phyloP scores from a whole-genome alignment of 768 basidiomycete genomes.

The Boletus patriciae region DNA sequence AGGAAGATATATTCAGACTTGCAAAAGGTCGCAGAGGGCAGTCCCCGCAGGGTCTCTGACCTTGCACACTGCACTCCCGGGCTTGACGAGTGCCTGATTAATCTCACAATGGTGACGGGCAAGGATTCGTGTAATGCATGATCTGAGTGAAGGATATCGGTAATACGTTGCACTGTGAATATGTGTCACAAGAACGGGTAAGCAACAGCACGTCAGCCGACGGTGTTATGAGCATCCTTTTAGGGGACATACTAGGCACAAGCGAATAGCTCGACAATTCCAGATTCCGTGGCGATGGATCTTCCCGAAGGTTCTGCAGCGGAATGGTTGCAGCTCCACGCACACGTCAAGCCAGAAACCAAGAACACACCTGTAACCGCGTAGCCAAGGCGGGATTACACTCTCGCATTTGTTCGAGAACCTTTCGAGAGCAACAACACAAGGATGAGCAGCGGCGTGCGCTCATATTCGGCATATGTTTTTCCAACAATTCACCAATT shows the following conservation, averaged over 20 bases:
- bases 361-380: constrained; percentile 59
- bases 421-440: constrained; percentile 51
- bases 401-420: constrained; percentile 71
- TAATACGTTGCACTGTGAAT: constrained; percentile 86
- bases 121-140: constrained; percentile 68
- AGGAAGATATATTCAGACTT: neutral
- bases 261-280: constrained; percentile 91
- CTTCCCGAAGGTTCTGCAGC: constrained; percentile 70
- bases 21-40: too few species aligned
- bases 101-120: constrained; percentile 34
- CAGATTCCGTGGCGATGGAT: constrained; percentile 73
- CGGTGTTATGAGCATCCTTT: too few species aligned
- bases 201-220: neutral
- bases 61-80: too few species aligned
- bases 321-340: neutral
- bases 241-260: constrained; percentile 68
- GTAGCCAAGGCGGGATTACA: constrained; percentile 61
- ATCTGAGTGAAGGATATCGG: constrained; percentile 93
- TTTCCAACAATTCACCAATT: constrained; percentile 81
- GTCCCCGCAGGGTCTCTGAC: too few species aligned
- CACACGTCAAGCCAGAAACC: neutral
- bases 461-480: constrained; percentile 72
- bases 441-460: constrained; percentile 33
- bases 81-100: too few species aligned
- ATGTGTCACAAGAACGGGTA: neutral